Percentiles rank a stretch among this genome's conserved stretches.
phyloP scores from a whole-genome alignment of 2,329 filamentous ascomycete genomes.

The Aspergillus sp. region DNA sequence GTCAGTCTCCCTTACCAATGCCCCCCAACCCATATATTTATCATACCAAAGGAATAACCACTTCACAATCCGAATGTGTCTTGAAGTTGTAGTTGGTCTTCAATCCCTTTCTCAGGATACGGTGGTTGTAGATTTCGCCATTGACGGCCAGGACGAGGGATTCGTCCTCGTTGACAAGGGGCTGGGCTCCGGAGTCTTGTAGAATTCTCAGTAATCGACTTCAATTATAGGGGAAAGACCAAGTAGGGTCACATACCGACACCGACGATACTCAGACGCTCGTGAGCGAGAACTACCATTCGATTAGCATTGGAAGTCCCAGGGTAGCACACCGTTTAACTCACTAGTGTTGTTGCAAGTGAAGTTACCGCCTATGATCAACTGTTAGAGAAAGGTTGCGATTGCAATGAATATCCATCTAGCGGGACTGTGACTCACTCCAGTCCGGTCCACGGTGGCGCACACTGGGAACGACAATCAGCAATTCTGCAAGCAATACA shows the following conservation, averaged over 20 bases:
- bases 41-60: slow-evolving; percentile 93
- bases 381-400: slow-evolving; percentile 16
- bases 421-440: slow-evolving; percentile 62
- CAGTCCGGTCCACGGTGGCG: slow-evolving; percentile 97
- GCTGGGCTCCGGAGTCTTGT: slow-evolving; percentile 88
- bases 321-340: slow-evolving; percentile 21
- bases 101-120: slow-evolving; percentile 81
- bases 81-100: slow-evolving; percentile 91
- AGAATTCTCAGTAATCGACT: slow-evolving; percentile 8
- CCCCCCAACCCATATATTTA: slow-evolving; percentile 7
- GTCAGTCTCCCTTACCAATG: slow-evolving; percentile 13
- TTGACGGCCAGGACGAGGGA: slow-evolving; percentile 92
- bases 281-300: slow-evolving; percentile 80
- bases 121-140: slow-evolving; percentile 99
- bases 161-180: slow-evolving; percentile 85
- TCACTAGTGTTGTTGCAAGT: slow-evolving; percentile 87
- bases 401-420: slow-evolving; percentile 4
- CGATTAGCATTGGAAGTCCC: slow-evolving; percentile 13
- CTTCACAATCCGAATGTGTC: slow-evolving; percentile 97
- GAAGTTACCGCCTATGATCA: slow-evolving; percentile 70
- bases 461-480: slow-evolving; percentile 57
- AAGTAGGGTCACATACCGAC: slow-evolving; percentile 60
- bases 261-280: slow-evolving; percentile 95
- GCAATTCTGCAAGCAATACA: slow-evolving; percentile 5
- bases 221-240: neutral